These are phyloP conservation scores for Solanum hybrid DNA, from an alignment of 305 asterid genomes.

Conservation along the genomic window DNA sequence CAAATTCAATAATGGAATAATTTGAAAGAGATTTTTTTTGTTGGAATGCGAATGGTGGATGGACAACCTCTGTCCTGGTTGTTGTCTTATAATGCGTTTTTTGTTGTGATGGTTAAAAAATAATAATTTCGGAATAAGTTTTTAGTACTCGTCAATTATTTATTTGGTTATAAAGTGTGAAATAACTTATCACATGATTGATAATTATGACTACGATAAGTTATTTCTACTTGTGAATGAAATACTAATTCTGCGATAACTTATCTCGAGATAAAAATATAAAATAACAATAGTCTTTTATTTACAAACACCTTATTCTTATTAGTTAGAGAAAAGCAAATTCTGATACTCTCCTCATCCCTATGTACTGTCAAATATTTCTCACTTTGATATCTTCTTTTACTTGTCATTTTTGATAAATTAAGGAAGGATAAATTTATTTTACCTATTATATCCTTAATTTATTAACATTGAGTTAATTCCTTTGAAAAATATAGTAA, in stretches of 20 bases:
- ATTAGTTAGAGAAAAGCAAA: not conserved
- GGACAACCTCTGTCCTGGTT: not conserved
- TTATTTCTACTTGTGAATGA: not conserved
- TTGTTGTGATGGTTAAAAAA: not conserved
- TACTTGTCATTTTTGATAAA: not conserved
- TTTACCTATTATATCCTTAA: not conserved
- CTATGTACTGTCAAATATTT: not conserved
- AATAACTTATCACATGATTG: too few species aligned
- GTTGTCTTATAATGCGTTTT: not conserved
- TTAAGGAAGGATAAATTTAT: too few species aligned
- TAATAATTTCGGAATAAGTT: too few species aligned
- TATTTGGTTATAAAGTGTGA: not conserved
- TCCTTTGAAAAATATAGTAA: not conserved
- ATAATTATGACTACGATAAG: too few species aligned
- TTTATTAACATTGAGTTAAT: not conserved
- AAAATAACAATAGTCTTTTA: not conserved
- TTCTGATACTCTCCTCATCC: not conserved
- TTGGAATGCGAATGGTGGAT: not conserved
- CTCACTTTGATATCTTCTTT: too few species aligned
- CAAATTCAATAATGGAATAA: not conserved
- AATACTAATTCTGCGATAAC: too few species aligned
- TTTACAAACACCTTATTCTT: too few species aligned
- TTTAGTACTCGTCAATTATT: not conserved
- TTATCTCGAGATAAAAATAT: too few species aligned
- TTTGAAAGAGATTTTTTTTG: not conserved